phyloP scores from a whole-genome alignment of 495 filamentous ascomycete species.

The Neurospora sp. region DNA sequence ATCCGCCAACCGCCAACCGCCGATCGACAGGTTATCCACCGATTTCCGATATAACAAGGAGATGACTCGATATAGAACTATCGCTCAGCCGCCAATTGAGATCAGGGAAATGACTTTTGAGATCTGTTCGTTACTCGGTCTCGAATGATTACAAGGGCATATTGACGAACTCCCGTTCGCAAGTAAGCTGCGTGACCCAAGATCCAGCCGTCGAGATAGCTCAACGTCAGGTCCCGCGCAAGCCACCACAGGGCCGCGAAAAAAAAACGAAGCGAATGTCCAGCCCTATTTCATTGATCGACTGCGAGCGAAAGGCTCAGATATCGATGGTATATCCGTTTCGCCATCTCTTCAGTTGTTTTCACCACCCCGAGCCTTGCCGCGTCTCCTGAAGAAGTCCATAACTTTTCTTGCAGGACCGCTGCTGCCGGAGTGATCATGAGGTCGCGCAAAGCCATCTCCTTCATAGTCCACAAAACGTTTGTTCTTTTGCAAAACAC shows the following conservation, averaged over 20 bases:
- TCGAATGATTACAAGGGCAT: not conserved
- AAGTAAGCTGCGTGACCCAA: not conserved
- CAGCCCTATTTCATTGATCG: not conserved
- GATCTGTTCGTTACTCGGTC: not conserved
- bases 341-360: slow-evolving; percentile 4
- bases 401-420: slow-evolving; percentile 86
- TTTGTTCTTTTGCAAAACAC: slow-evolving; percentile 70
- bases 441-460: slow-evolving; percentile 54
- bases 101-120: not conserved
- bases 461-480: slow-evolving; percentile 86
- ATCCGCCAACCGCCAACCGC: not conserved
- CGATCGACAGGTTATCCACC: not conserved
- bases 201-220: not conserved
- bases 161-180: not conserved
- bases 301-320: not conserved
- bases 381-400: slow-evolving; percentile 91
- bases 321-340: not conserved
- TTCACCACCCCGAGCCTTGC: slow-evolving; percentile 61
- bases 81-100: not conserved
- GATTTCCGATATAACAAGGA: not conserved
- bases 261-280: not conserved
- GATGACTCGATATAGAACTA: not conserved
- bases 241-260: not conserved
- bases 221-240: not conserved
- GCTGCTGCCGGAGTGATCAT: slow-evolving; percentile 64